Evolutionary conservation across 495 filamentous ascomycete species (phyloP), one percentile per base, ranked within the genome.

Genomic region (Massariosphaeria phaeospora): DNA sequence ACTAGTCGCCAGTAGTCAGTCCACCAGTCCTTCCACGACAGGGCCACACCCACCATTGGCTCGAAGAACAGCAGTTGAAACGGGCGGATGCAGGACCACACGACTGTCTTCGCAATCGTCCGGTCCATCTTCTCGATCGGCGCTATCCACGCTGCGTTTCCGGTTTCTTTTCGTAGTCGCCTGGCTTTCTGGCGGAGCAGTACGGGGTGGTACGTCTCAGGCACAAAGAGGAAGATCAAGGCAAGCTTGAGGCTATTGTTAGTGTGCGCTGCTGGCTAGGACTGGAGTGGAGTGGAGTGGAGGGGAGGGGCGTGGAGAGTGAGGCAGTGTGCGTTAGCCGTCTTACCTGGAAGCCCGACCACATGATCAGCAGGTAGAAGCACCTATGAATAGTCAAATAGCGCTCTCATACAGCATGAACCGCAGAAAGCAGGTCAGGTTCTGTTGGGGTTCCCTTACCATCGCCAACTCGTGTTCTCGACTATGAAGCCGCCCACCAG

Each of bases 201-300:
- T 18, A 84, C 81, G 21, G 82, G 82, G 48, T 87, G 86, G 64
- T 96, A 98, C 0, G 93, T 97, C 72, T 96, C 91, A 1, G 93
- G 91, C 1, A 95, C 88, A 20, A 47, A 21, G 26, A 35, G 17
- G 3, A 42, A 26, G 24, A 43, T 52, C 38, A 52, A 21, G 25
- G 34, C 31, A 21, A 41, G 21, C 13, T 36, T n/a, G 18, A n/a
- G n/a, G n/a, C n/a, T n/a, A n/a, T n/a, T 26, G 27, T 27, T 29
- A 27, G 43, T 43, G 43, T 26, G 43, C 24, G n/a, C n/a, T n/a
- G n/a, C n/a, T n/a, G n/a, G n/a, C n/a, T n/a, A n/a, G n/a, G n/a
- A n/a, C n/a, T n/a, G n/a, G n/a, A n/a, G n/a, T n/a, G n/a, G n/a
- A n/a, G n/a, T n/a, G n/a, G n/a, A n/a, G n/a, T n/a, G n/a, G 17